phyloP scores from a whole-genome alignment of 495 filamentous ascomycete genomes.

The Xylaria grammica region DNA sequence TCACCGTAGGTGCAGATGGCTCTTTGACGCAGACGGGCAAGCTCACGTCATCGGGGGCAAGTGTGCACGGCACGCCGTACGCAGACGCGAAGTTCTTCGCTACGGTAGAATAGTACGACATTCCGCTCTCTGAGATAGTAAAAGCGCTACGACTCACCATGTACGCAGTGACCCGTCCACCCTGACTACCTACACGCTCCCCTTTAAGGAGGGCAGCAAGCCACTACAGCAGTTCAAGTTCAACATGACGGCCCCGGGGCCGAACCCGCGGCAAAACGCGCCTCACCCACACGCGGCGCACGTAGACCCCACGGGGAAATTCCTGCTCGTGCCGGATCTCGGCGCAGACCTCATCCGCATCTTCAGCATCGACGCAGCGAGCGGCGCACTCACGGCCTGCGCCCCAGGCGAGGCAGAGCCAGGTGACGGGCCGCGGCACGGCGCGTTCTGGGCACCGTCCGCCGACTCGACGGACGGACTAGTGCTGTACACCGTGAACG shows the following conservation, averaged over 20 bases:
- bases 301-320: constrained; percentile 70
- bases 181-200: constrained; percentile 48
- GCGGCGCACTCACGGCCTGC: constrained; percentile 45
- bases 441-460: constrained; percentile 44
- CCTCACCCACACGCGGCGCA: constrained; percentile 72
- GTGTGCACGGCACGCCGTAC: constrained; percentile 49
- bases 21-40: constrained; percentile 42
- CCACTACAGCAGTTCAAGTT: constrained; percentile 58
- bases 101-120: constrained; percentile 53
- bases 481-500: constrained; percentile 52
- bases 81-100: constrained; percentile 50
- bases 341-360: constrained; percentile 73
- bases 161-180: constrained; percentile 47
- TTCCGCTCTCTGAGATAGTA: background rate
- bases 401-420: constrained; percentile 38
- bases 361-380: constrained; percentile 56
- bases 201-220: constrained; percentile 28
- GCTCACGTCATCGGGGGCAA: constrained; percentile 42
- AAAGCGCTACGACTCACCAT: constrained; percentile 20
- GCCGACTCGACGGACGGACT: constrained; percentile 34
- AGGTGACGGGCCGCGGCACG: constrained; percentile 54
- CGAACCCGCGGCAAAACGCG: constrained; percentile 65
- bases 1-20: constrained; percentile 46
- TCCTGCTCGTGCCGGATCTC: constrained; percentile 70
- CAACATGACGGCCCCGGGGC: constrained; percentile 55